Percentiles rank a stretch among this genome's conserved stretches.
Conservation (phyloP, 164 flowering plant species). For the Chimonanthus praecox region DNA sequence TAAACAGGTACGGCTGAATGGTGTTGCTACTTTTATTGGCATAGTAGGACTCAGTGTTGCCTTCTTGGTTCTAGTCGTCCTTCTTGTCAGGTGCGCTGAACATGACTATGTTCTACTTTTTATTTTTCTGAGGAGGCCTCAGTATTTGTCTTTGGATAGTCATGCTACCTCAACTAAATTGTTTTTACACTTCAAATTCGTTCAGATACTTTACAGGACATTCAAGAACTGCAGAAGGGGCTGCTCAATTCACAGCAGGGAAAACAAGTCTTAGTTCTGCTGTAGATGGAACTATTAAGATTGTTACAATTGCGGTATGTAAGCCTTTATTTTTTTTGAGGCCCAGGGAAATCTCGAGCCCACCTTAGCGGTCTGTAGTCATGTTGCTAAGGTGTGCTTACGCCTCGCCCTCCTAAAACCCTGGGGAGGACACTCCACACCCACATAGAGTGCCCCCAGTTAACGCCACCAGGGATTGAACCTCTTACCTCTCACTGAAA, state of each 20-base stretch:
- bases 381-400: no score
- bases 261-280: constrained; percentile 46
- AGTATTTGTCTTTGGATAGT: neutral
- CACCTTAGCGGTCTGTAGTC: no score
- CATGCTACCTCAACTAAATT: neutral
- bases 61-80: constrained; percentile 58
- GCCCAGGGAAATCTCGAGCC: no score
- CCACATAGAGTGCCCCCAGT: no score
- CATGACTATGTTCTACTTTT: constrained; percentile 37
- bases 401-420: no score
- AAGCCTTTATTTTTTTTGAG: neutral
- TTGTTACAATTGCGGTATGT: constrained; percentile 84
- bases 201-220: constrained; percentile 81
- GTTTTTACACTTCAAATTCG: neutral
- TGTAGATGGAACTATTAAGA: constrained; percentile 63
- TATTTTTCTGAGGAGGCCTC: constrained; percentile 16
- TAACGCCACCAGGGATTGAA: no score
- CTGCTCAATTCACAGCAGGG: constrained; percentile 44
- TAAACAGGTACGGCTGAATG: constrained; percentile 86
- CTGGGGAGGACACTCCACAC: no score
- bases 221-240: constrained; percentile 37
- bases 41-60: constrained; percentile 83
- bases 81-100: constrained; percentile 52
- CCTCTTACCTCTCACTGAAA: no score
- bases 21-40: constrained; percentile 94